These are phyloP conservation scores for Aegilops umbellulata DNA, from an alignment of 176 grass and related monocot species.

Conservation along the genomic window DNA sequence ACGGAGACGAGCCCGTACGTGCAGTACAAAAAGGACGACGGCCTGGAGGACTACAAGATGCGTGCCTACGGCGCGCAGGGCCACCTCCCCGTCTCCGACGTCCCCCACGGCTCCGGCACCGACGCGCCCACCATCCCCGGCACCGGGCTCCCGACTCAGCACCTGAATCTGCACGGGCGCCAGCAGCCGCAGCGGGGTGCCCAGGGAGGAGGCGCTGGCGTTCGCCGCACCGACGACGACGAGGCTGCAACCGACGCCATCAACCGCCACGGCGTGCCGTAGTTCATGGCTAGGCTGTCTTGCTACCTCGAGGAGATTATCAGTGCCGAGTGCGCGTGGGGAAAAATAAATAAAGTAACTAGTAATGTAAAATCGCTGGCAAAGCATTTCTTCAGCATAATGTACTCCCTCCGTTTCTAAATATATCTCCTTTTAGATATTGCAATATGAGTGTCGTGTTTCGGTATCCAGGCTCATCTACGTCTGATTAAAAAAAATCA, in stretches of 20 bases:
- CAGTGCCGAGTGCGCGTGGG: background rate
- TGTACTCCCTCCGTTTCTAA: background rate
- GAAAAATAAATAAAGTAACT: background rate
- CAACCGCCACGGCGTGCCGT: slow-evolving; percentile 45
- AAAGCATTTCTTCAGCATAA: background rate
- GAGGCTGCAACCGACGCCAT: slow-evolving; percentile 30
- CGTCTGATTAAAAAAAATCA: too few relatives aligned
- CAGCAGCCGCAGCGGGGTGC: background rate
- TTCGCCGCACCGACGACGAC: background rate
- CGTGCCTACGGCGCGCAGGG: slow-evolving; percentile 62
- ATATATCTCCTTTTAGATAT: too few relatives aligned
- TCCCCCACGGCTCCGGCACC: slow-evolving; percentile 43
- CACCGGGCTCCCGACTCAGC: slow-evolving; percentile 11
- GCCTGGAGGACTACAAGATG: slow-evolving; percentile 80
- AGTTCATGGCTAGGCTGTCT: background rate
- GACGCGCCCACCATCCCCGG: slow-evolving; percentile 63
- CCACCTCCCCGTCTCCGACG: slow-evolving; percentile 56
- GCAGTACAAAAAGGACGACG: slow-evolving; percentile 41
- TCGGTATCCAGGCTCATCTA: too few relatives aligned
- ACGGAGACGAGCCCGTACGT: slow-evolving; percentile 84
- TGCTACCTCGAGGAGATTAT: background rate
- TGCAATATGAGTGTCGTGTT: too few relatives aligned
- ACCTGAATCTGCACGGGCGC: background rate
- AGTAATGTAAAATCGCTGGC: background rate
- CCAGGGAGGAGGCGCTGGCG: background rate